phyloP scores from a whole-genome alignment of 2,329 filamentous ascomycete species.

The Cladophialophora carrionii region DNA sequence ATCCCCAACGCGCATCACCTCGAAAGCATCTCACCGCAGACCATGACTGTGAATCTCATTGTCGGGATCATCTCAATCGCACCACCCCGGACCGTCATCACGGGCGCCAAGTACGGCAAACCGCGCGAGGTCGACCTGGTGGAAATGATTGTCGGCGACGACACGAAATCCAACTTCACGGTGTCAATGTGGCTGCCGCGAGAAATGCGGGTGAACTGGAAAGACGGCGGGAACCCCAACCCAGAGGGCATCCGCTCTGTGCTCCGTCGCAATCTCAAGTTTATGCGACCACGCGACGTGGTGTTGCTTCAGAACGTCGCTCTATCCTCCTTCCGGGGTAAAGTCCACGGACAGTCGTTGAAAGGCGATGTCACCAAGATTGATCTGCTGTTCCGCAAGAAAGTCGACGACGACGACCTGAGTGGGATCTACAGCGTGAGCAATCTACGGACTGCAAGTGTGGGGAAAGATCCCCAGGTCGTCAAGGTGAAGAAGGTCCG shows the following conservation, averaged over 20 bases:
- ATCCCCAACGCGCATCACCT: conserved; percentile 71
- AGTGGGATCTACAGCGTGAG: conserved; percentile 62
- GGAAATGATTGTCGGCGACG: conserved; percentile 81
- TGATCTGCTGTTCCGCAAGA: conserved; percentile 65
- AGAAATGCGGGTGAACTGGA: conserved; percentile 38
- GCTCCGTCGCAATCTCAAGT: conserved; percentile 49
- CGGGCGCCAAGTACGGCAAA: conserved; percentile 59
- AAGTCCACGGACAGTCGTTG: conserved; percentile 83
- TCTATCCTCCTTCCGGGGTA: conserved; percentile 71
- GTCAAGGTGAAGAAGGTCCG: conserved; percentile 69
- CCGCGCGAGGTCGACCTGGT: conserved; percentile 63
- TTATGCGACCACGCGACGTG: conserved; percentile 71
- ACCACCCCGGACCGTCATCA: conserved; percentile 67
- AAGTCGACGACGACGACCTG: conserved; percentile 56
- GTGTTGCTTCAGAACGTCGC: conserved; percentile 79
- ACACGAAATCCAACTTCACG: conserved; percentile 77
- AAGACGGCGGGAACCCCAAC: conserved; percentile 36
- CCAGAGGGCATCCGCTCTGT: conserved; percentile 38
- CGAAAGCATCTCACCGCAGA: conserved; percentile 71
- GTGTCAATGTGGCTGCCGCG: conserved; percentile 77
- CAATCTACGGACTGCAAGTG: conserved; percentile 50
- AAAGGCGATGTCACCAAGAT: conserved; percentile 71
- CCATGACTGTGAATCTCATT: conserved; percentile 80
- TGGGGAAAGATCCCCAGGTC: conserved; percentile 54
- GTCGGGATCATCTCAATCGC: conserved; percentile 75